phyloP scores from a whole-genome alignment of 768 basidiomycete species.

The Amanita exitialis region DNA sequence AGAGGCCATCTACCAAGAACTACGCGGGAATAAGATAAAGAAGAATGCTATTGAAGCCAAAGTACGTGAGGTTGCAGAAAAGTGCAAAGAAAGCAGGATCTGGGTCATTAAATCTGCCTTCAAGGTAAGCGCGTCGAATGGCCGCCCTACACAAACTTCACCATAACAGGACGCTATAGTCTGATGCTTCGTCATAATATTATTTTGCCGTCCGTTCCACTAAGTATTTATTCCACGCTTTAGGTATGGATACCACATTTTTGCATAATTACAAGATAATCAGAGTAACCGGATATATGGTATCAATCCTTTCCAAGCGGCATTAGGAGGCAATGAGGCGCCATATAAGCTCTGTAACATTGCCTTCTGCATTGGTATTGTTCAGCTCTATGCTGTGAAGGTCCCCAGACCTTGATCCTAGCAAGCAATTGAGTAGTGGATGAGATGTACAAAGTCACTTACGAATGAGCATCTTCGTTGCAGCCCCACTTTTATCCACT shows the following conservation, averaged over 20 bases:
- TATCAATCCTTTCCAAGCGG: neutral
- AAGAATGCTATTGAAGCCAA: slow-evolving; percentile 82
- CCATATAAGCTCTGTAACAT: slow-evolving; percentile 33
- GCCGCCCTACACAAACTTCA: neutral
- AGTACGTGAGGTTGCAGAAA: slow-evolving; percentile 66
- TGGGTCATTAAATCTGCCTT: slow-evolving; percentile 57
- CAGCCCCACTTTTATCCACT: slow-evolving; percentile 36
- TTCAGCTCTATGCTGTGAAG: slow-evolving; percentile 30
- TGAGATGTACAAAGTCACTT: slow-evolving; percentile 18
- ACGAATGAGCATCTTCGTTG: slow-evolving; percentile 63
- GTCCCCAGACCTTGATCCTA: slow-evolving; percentile 43
- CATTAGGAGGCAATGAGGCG: slow-evolving; percentile 33
- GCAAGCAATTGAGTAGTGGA: slow-evolving; percentile 2
- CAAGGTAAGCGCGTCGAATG: slow-evolving; percentile 12
- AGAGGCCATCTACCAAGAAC: slow-evolving; percentile 62
- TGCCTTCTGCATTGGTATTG: slow-evolving; percentile 21
- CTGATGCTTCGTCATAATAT: neutral
- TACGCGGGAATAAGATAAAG: slow-evolving; percentile 63
- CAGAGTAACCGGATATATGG: neutral
- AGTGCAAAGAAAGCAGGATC: slow-evolving; percentile 59
- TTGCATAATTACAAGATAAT: neutral
- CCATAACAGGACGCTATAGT: neutral
- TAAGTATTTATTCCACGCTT: neutral
- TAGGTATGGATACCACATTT: neutral
- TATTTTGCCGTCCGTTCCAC: too few relatives aligned